Base-by-base conservation (phyloP, 306 rosid species). In the Quercus parvula region DNA sequence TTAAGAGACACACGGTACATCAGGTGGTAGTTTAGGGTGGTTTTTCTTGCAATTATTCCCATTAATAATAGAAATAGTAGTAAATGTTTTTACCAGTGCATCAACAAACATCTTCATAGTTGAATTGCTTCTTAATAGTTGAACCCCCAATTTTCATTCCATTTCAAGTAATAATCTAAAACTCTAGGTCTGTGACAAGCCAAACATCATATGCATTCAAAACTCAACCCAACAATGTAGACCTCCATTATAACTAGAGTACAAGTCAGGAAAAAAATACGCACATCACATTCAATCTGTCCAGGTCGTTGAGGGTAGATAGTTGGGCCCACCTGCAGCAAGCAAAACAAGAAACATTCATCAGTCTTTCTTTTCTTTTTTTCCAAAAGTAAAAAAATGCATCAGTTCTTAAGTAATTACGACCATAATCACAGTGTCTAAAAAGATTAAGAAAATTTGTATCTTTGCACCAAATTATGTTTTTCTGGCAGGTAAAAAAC, bases 261-360 rank as follows among this genome's bases (percentile, higher is more conserved):
- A 78, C 19, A 61, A 82, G 67, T 67, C 38, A 31, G 70, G 24
- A 15, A 64, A 62, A 18, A 82, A 52, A 56, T 52, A 41, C 92
- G 67, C 80, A 95, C 99, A 82, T 95, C 99, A 35, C 99, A 95
- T 78, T 95, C 99, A 38, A 85, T 80, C 84, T 90, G 94, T 74
- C 99, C 98, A 52, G 91, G 91, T 75, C 99, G 94, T 85, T 92
- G 98, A 74, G 99, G 98, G 85, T 92, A 89, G 77, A 86, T 59
- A 63, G 81, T 61, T 80, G 91, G 85, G 75, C 86, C 79, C 46
- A 89, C 80, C 92, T 95, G 92, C 80, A 85, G 84, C 75, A 35
- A 75, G 73, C 81, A 86, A 86, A 75, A 56, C 89, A 74, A 27
- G 1, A 71, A 52, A 66, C 63, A 84, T 59, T 75, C 46, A 56